Base-by-base conservation (phyloP, 768 basidiomycete genomes). In the Kwoniella shandongensis region DNA sequence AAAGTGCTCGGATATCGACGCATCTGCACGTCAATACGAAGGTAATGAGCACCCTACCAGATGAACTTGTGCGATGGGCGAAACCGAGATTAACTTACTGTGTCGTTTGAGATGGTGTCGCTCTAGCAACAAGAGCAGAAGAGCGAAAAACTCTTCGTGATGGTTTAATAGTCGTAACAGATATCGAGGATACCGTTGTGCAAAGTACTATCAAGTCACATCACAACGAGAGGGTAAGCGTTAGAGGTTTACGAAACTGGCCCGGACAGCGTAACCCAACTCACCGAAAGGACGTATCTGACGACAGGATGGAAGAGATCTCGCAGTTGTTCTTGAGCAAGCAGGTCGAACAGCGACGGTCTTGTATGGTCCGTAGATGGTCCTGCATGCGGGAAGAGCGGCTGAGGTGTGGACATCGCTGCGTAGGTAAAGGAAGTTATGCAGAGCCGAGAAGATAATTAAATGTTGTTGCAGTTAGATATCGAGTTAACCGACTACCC, bases 141-240 rank as follows among this genome's bases (percentile, higher is more conserved):
- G 63, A 0, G 92, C 89, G 67, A 96, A 98, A 76, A 96, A 90
- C 75, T 97, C 93, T 75, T 99, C 96, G 80, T 99, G 96, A 29
- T 85, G 80, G 76, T 98, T 97, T 15, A 96, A 89, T 51, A 98
- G 81, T 17, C 86, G 85, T 40, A 99, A 78, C 27, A 98, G 82
- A 76, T 97, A 93, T 52, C 96, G 84, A 5, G 96, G 96, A 74
- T 97, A 88, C 54, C 86, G 82, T 80, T 97, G 92, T 2, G 96
- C 91, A 67, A 98, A 89, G 56, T 94, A 88, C 93, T 96, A 58
- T n/a, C 20, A 44, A 12, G 36, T 30, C 59, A 49, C 15, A 12
- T 40, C 36, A 45, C 32, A 32, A 11, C 8, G 17, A n/a, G n/a
- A n/a, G n/a, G n/a, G n/a, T n/a, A 18, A 44, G 15, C 17, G 20